phyloP scores from a whole-genome alignment of 2,329 filamentous ascomycete species.

The Fusarium verrucosum region DNA sequence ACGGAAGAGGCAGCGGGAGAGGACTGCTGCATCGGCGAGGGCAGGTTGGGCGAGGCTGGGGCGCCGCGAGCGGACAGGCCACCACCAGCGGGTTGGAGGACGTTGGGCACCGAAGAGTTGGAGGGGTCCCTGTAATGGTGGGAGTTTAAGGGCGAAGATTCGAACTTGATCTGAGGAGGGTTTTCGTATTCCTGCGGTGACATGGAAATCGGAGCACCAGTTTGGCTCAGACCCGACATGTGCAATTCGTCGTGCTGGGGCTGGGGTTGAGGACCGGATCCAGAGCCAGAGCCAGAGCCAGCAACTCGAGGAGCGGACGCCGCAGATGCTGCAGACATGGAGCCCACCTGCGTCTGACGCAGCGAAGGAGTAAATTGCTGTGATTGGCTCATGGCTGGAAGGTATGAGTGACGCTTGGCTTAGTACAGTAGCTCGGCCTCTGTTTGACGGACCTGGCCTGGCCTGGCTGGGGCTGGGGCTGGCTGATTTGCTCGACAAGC shows the following conservation, averaged over 20 bases:
- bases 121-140: slow-evolving; percentile 53
- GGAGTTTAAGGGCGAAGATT: slow-evolving; percentile 53
- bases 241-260: slow-evolving; percentile 63
- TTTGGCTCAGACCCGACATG: slow-evolving; percentile 58
- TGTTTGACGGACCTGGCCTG: slow-evolving; percentile 25
- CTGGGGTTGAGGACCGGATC: slow-evolving; percentile 37
- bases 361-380: slow-evolving; percentile 49
- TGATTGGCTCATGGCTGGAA: slow-evolving; percentile 53
- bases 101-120: slow-evolving; percentile 62
- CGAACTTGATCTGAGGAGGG: slow-evolving; percentile 62
- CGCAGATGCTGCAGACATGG: slow-evolving; percentile 24
- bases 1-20: slow-evolving; percentile 48
- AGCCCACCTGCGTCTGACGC: slow-evolving; percentile 42
- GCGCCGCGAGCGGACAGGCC: slow-evolving; percentile 47
- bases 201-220: slow-evolving; percentile 43
- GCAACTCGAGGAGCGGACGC: slow-evolving; percentile 12
- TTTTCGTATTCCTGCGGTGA: slow-evolving; percentile 63
- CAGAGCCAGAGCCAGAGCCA: slow-evolving; percentile 34
- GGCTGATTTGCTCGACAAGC: slow-evolving; percentile 15
- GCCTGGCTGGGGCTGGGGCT: too few relatives aligned
- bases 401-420: slow-evolving; percentile 24
- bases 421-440: slow-evolving; percentile 14
- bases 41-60: slow-evolving; percentile 52
- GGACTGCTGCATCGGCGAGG: slow-evolving; percentile 58
- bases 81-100: slow-evolving; percentile 65